Evolutionary conservation across 768 basidiomycete genomes (phyloP).

Genomic region (Kondoa subrosea): DNA sequence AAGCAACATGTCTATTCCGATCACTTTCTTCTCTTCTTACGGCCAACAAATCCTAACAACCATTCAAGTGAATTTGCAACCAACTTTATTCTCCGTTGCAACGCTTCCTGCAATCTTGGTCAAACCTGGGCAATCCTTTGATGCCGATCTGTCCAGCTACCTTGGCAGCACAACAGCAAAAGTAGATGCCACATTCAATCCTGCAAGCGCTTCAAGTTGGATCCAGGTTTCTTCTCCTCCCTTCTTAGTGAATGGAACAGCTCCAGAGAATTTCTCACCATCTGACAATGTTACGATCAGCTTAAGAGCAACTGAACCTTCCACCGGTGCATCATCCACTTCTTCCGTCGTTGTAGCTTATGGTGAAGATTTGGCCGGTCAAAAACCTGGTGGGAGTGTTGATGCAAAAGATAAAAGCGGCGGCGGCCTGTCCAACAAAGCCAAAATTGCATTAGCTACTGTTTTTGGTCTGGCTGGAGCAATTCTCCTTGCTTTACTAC

Average conservation of each 20-base stretch:
- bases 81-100: constrained; percentile 49
- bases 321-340: constrained; percentile 12
- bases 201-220: constrained; percentile 18
- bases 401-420: neutral
- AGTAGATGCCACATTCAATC: constrained; percentile 20
- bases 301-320: constrained; percentile 15
- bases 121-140: constrained; percentile 19
- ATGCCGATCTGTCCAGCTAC: constrained; percentile 19
- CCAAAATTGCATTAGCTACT: constrained; percentile 18
- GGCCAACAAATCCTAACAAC: constrained; percentile 50
- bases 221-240: constrained; percentile 19
- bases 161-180: constrained; percentile 8
- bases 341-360: constrained; percentile 11
- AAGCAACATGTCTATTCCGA: constrained; percentile 39
- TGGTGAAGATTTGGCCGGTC: neutral
- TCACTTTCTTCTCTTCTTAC: constrained; percentile 46
- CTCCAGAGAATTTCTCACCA: constrained; percentile 9
- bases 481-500: constrained; percentile 30
- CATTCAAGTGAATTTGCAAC: constrained; percentile 49
- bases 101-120: constrained; percentile 22
- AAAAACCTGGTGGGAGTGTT: constrained; percentile 6
- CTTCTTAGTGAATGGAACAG: constrained; percentile 22
- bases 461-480: constrained; percentile 30
- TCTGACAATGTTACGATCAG: constrained; percentile 19
- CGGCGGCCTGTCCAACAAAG: constrained; percentile 11